Conservation (phyloP, 2,329 filamentous ascomycete species). For the Venturia aucupariae region DNA sequence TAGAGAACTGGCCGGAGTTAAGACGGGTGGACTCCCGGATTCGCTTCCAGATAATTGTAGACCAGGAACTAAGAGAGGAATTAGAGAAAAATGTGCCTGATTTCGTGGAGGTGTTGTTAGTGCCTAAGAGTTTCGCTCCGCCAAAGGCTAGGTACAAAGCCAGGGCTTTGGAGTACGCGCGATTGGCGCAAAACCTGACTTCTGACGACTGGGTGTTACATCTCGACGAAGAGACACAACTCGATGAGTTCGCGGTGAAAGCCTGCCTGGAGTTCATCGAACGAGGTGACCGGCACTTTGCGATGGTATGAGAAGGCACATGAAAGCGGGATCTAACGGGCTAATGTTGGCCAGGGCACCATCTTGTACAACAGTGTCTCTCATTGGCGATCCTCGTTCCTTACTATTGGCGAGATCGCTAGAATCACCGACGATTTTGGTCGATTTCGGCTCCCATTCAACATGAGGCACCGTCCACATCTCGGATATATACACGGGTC, state of each 20-base stretch:
- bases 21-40: not conserved
- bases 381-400: conserved; percentile 9
- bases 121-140: not conserved
- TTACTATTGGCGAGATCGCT: conserved; percentile 7
- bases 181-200: not conserved
- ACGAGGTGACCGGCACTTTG: not conserved
- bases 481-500: conserved; percentile 5
- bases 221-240: conserved; percentile 13
- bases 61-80: not conserved
- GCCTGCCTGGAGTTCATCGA: conserved; percentile 10
- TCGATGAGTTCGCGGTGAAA: conserved; percentile 8
- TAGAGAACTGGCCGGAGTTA: not conserved
- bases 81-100: not conserved
- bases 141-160: not conserved
- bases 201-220: conserved; percentile 14
- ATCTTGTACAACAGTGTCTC: conserved; percentile 10
- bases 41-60: not conserved
- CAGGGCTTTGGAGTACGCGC: not conserved
- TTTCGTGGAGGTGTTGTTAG: not conserved
- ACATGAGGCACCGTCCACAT: not conserved
- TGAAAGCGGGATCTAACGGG: not conserved
- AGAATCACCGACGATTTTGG: conserved; percentile 12
- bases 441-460: not conserved
- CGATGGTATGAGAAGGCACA: not conserved
- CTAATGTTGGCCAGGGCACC: conserved; percentile 10